Evolutionary conservation across 176 grass and related monocot species (phyloP).

Genomic region (Miscanthus lutarioriparius): DNA sequence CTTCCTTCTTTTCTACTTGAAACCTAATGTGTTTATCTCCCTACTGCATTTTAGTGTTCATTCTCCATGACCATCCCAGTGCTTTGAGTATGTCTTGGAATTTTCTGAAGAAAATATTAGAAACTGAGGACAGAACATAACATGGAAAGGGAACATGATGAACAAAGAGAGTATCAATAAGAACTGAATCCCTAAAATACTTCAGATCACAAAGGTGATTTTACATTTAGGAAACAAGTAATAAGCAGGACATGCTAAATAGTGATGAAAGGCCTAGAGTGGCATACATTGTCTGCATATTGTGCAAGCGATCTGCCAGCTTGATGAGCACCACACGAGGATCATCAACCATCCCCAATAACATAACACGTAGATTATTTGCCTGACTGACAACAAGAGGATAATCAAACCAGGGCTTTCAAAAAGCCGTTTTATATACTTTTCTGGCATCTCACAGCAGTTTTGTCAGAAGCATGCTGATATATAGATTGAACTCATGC

Average conservation of each 20-base stretch:
- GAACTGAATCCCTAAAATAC: slow-evolving; percentile 15
- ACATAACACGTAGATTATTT: slow-evolving; percentile 94
- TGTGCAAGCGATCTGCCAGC: slow-evolving; percentile 92
- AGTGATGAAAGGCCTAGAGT: slow-evolving; percentile 20
- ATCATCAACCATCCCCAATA: slow-evolving; percentile 98
- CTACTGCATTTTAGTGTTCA: background rate
- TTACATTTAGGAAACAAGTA: slow-evolving; percentile 26
- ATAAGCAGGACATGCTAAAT: slow-evolving; percentile 5
- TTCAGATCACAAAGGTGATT: background rate
- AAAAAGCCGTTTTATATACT: slow-evolving; percentile 6
- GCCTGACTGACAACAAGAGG: slow-evolving; percentile 67
- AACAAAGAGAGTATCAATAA: background rate
- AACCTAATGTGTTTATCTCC: slow-evolving; percentile 2
- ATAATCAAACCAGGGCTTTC: slow-evolving; percentile 44
- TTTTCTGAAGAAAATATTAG: slow-evolving; percentile 23
- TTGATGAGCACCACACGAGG: slow-evolving; percentile 98
- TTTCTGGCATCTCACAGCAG: slow-evolving; percentile 6
- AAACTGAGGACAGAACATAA: slow-evolving; percentile 14
- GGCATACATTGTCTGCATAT: slow-evolving; percentile 96
- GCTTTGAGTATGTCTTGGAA: background rate
- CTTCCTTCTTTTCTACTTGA: slow-evolving; percentile 10
- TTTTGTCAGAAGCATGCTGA: slow-evolving; percentile 18
- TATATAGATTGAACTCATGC: slow-evolving; percentile 8
- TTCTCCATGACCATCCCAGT: background rate
- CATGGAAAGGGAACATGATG: background rate